Conservation (phyloP, 768 basidiomycete genomes). For the Mycena alexandri region DNA sequence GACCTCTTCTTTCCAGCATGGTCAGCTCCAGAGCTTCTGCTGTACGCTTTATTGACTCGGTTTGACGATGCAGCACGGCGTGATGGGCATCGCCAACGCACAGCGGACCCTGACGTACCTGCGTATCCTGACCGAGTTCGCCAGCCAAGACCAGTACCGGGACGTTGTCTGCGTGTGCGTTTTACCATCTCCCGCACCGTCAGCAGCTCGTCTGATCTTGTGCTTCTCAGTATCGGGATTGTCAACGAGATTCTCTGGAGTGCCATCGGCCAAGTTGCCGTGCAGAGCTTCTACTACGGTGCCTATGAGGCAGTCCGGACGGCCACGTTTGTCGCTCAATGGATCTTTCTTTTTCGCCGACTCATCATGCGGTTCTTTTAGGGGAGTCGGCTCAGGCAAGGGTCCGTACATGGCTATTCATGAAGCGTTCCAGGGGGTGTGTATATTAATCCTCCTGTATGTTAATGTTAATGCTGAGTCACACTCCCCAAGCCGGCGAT, state of each 20-base stretch:
- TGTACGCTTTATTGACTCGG: background rate
- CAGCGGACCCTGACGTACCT: constrained; percentile 88
- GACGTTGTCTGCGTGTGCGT: constrained; percentile 77
- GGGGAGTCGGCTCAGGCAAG: constrained; percentile 73
- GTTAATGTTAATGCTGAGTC: background rate
- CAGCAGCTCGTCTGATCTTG: background rate
- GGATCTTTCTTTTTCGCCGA: constrained; percentile 28
- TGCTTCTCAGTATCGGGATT: constrained; percentile 60
- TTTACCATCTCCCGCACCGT: constrained; percentile 13
- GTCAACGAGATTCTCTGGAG: constrained; percentile 73
- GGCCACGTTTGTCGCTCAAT: constrained; percentile 48
- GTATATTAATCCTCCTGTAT: constrained; percentile 7
- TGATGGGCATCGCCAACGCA: constrained; percentile 92
- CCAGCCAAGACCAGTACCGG: constrained; percentile 81
- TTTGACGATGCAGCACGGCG: constrained; percentile 59
- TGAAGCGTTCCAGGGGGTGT: constrained; percentile 74
- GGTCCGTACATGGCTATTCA: constrained; percentile 72
- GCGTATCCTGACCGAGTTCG: constrained; percentile 85
- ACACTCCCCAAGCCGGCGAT: constrained; percentile 50
- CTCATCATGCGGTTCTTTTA: constrained; percentile 44
- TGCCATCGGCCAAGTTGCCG: constrained; percentile 64
- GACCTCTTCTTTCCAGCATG: constrained; percentile 25
- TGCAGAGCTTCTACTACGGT: constrained; percentile 58
- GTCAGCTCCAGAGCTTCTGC: background rate
- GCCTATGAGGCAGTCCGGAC: constrained; percentile 60